phyloP scores from a whole-genome alignment of 1,284 basidiomycete genomes.

The Tilletiopsis washingtonensis region DNA sequence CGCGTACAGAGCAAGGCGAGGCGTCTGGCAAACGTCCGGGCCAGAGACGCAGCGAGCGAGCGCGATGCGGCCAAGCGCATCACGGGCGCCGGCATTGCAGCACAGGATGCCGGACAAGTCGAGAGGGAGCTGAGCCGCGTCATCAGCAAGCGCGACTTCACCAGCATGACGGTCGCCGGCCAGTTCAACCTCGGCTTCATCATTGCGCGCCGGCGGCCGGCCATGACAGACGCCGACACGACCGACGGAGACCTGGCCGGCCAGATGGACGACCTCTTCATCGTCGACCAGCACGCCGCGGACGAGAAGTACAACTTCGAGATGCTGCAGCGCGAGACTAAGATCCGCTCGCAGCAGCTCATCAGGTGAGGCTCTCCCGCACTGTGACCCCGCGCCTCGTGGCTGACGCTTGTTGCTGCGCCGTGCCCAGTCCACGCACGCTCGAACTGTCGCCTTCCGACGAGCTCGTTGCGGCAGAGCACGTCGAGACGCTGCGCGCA shows the following conservation, averaged over 20 bases:
- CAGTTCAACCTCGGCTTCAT: constrained; percentile 98
- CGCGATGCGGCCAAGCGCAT: no score
- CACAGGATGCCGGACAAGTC: constrained; percentile 57
- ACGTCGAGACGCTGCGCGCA: constrained; percentile 65
- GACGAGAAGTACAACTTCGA: constrained; percentile 99
- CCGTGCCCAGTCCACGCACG: constrained; percentile 59
- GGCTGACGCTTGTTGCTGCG: background rate
- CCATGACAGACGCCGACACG: constrained; percentile 18
- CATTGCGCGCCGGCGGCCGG: constrained; percentile 64
- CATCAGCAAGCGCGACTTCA: constrained; percentile 82
- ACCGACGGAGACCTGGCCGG: background rate
- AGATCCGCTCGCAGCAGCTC: constrained; percentile 76
- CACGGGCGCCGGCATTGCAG: constrained; percentile 56
- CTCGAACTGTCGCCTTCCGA: constrained; percentile 83
- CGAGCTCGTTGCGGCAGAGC: constrained; percentile 79
- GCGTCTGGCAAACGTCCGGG: no score
- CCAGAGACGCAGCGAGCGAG: no score
- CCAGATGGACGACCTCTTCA: constrained; percentile 59
- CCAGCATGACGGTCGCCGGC: constrained; percentile 72
- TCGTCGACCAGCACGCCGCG: constrained; percentile 66
- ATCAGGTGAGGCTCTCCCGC: constrained; percentile 57
- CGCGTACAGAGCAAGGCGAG: no score
- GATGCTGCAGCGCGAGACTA: constrained; percentile 75
- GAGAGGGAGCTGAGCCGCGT: constrained; percentile 71
- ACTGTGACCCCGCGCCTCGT: background rate